Evolutionary conservation across 1,284 basidiomycete genomes (phyloP).

Genomic region (Irpex sp.): DNA sequence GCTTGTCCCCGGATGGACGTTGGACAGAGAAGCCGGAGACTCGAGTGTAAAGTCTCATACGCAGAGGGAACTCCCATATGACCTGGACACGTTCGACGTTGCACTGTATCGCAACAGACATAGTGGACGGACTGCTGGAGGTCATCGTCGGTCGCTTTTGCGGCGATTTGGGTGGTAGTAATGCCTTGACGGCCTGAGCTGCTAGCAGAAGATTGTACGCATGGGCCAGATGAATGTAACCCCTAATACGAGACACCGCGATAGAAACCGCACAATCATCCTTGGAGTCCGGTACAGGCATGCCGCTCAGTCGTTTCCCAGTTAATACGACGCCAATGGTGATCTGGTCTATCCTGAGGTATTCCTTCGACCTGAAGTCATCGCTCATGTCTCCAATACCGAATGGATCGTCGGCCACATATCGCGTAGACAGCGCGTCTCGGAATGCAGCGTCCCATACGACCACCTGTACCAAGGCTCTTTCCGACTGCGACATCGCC

Average conservation of each 20-base stretch:
- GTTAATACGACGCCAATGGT: constrained; percentile 36
- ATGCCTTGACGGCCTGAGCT: constrained; percentile 46
- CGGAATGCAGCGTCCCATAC: constrained; percentile 48
- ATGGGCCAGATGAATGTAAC: constrained; percentile 48
- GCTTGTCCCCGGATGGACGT: constrained; percentile 11
- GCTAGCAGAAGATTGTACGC: constrained; percentile 76
- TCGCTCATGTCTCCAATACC: constrained; percentile 47
- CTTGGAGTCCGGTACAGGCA: constrained; percentile 13
- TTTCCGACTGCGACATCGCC: constrained; percentile 25
- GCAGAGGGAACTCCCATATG: constrained; percentile 40
- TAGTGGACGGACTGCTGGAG: constrained; percentile 12
- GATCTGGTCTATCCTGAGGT: constrained; percentile 42
- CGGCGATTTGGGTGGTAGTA: constrained; percentile 28
- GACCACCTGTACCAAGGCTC: constrained; percentile 38
- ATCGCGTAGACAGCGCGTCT: constrained; percentile 59
- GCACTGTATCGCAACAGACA: constrained; percentile 29
- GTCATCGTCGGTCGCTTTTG: not conserved
- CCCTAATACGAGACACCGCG: constrained; percentile 17
- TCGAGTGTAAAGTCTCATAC: constrained; percentile 44
- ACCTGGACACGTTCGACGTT: constrained; percentile 37
- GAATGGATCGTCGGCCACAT: constrained; percentile 59
- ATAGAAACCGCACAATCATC: constrained; percentile 23
- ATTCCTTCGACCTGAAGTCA: constrained; percentile 37
- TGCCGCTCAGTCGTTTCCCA: constrained; percentile 23
- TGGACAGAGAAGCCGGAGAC: constrained; percentile 39